These are phyloP conservation scores for Naganishia kalamii DNA, from an alignment of 768 basidiomycete genomes.

Conservation along the genomic window DNA sequence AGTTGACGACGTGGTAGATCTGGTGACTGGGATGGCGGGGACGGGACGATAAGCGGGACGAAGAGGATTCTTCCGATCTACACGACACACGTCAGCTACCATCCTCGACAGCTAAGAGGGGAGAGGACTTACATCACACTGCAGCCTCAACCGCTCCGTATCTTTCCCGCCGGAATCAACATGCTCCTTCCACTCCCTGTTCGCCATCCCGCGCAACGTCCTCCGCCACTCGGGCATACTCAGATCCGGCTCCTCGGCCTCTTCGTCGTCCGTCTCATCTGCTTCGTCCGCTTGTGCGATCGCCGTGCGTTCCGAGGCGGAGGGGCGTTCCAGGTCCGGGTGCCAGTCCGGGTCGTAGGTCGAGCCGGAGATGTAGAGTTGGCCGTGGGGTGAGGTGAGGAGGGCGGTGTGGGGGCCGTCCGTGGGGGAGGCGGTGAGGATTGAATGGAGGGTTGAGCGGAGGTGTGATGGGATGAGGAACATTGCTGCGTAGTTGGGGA, in stretches of 20 bases:
- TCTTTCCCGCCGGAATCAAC: neutral
- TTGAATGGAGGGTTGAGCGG: neutral
- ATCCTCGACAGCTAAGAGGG: neutral
- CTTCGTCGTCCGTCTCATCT: neutral
- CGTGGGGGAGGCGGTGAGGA: neutral
- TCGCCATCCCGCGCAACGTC: constrained; percentile 13
- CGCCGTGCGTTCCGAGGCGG: neutral
- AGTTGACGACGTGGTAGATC: neutral
- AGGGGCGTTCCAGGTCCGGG: neutral
- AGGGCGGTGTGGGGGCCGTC: constrained; percentile 6
- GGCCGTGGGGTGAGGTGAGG: neutral
- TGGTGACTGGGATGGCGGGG: neutral
- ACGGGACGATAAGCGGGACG: neutral
- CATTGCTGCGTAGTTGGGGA: neutral
- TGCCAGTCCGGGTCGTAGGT: constrained; percentile 16
- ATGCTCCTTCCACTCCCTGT: constrained; percentile 13
- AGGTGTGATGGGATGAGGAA: constrained; percentile 12
- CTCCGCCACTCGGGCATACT: constrained; percentile 4
- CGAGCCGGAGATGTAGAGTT: constrained; percentile 1
- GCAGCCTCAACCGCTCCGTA: constrained; percentile 2
- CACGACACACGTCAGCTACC: neutral
- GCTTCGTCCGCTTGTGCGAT: neutral
- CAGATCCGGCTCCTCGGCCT: constrained; percentile 5
- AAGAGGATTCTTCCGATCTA: constrained; percentile 12
- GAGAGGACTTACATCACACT: constrained; percentile 2